Percentiles rank a stretch among this genome's conserved stretches.
Conservation (phyloP, 805 yeast genomes). For the Zygoascus flipseniorum region DNA sequence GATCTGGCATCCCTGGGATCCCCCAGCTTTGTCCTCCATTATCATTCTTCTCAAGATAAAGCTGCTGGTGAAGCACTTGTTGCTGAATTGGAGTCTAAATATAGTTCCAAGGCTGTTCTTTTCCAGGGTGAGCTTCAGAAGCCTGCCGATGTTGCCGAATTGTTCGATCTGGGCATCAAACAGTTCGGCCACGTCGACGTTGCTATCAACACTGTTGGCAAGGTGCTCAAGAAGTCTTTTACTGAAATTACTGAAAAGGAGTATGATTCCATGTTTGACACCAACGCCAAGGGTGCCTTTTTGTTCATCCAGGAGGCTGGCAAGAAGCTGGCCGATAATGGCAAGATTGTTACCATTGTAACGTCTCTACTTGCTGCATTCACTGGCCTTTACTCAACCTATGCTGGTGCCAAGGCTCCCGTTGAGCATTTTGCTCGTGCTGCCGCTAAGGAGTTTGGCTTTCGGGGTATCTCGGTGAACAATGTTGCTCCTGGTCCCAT, state of each 20-base stretch:
- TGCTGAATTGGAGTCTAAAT: slow-evolving; percentile 27
- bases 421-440: slow-evolving; percentile 62
- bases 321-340: slow-evolving; percentile 40
- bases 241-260: slow-evolving; percentile 46
- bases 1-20: slow-evolving; percentile 51
- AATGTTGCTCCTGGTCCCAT: slow-evolving; percentile 72
- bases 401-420: slow-evolving; percentile 72
- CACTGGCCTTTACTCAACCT: slow-evolving; percentile 53
- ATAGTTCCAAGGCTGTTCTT: slow-evolving; percentile 34
- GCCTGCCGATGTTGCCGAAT: slow-evolving; percentile 34
- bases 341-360: slow-evolving; percentile 48
- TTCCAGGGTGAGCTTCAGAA: slow-evolving; percentile 37
- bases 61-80: slow-evolving; percentile 32
- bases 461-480: slow-evolving; percentile 60
- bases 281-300: slow-evolving; percentile 54
- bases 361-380: slow-evolving; percentile 62
- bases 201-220: slow-evolving; percentile 63
- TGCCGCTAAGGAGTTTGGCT: slow-evolving; percentile 66
- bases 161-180: slow-evolving; percentile 39
- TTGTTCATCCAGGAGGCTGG: slow-evolving; percentile 53
- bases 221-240: slow-evolving; percentile 54
- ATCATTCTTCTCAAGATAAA: slow-evolving; percentile 38
- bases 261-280: slow-evolving; percentile 43
- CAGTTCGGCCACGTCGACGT: slow-evolving; percentile 46
- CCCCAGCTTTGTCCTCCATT: slow-evolving; percentile 43